Conservation (phyloP, 345 rosid species). For the Camelina laxa region DNA sequence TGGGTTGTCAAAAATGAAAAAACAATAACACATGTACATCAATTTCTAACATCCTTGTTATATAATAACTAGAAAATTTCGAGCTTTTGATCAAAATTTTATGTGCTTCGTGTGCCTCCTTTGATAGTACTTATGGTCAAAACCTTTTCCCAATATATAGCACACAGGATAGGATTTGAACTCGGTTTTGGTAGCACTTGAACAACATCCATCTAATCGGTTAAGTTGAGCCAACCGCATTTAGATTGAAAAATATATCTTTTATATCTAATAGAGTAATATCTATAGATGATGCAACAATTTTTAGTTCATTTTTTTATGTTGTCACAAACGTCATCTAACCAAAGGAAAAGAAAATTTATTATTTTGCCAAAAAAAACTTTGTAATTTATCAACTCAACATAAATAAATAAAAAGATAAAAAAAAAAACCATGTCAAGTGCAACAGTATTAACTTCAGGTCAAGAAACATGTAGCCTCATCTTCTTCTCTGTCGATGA, state of each 20-base stretch:
- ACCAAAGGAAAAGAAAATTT: neutral
- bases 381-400: neutral
- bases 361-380: neutral
- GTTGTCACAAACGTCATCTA: neutral
- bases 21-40: neutral
- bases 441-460: neutral
- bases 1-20: too few relatives aligned
- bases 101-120: neutral
- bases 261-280: too few relatives aligned
- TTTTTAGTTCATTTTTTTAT: neutral
- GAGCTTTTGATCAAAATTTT: neutral
- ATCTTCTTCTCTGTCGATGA: constrained; percentile 7
- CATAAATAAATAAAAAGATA: neutral
- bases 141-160: too few relatives aligned
- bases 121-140: neutral
- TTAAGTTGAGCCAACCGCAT: neutral
- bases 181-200: neutral
- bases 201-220: neutral
- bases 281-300: neutral
- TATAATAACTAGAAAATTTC: neutral
- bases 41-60: neutral
- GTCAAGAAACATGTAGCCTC: constrained; percentile 3
- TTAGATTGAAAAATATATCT: neutral
- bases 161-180: too few relatives aligned
- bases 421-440: neutral